A percentile compares a stretch with the other conserved stretches of the same genome.
Conservation (phyloP, 164 flowering plant genomes). For the Umbellularia californica region DNA sequence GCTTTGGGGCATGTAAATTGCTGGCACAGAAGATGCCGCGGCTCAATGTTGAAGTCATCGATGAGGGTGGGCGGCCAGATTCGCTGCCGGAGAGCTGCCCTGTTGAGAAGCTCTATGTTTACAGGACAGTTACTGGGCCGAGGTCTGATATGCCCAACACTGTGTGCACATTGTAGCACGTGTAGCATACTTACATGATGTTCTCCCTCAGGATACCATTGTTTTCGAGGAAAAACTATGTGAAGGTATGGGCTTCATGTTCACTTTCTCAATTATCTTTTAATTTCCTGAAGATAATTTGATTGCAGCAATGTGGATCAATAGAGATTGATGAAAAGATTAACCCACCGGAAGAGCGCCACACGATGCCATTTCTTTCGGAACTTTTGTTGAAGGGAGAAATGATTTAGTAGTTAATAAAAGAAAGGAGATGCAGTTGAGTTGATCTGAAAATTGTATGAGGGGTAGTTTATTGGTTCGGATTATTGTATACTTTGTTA, state of each 20-base stretch:
- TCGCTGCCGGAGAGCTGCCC: slow-evolving; percentile 40
- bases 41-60: slow-evolving; percentile 80
- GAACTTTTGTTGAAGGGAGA: slow-evolving; percentile 16
- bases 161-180: slow-evolving; percentile 53
- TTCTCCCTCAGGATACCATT: background rate
- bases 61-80: slow-evolving; percentile 56
- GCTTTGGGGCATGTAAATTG: slow-evolving; percentile 67
- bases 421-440: slow-evolving; percentile 1
- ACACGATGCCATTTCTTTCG: slow-evolving; percentile 23
- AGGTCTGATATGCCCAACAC: slow-evolving; percentile 64
- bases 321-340: background rate
- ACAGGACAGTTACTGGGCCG: slow-evolving; percentile 70
- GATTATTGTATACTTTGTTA: background rate
- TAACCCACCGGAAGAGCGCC: slow-evolving; percentile 22
- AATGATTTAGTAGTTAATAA: slow-evolving; percentile 12
- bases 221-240: slow-evolving; percentile 4
- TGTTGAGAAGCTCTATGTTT: slow-evolving; percentile 66
- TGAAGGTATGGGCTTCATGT: slow-evolving; percentile 33
- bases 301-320: slow-evolving; percentile 15
- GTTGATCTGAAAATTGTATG: background rate
- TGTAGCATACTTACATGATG: slow-evolving; percentile 22
- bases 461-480: background rate
- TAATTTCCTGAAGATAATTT: slow-evolving; percentile 15
- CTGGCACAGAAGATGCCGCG: slow-evolving; percentile 67
- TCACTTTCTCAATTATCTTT: slow-evolving; percentile 11